These are phyloP conservation scores for Hydrangea macrophylla DNA, from an alignment of 148 eudicot species.

Conservation along the genomic window DNA sequence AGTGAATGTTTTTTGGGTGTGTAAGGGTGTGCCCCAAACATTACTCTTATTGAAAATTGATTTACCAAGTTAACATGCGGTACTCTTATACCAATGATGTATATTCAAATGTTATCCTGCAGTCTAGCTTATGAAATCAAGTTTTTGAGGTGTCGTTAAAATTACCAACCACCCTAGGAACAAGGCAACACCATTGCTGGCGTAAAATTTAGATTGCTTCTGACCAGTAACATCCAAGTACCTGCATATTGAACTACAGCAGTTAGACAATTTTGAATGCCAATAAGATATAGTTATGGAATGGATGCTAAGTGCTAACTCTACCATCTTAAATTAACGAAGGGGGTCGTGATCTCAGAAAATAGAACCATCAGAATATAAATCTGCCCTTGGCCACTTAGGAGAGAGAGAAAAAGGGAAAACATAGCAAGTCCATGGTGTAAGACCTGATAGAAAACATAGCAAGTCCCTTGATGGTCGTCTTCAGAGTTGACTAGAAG, in stretches of 20 bases:
- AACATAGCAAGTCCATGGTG: constrained; percentile 81
- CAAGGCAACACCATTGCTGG: constrained; percentile 70
- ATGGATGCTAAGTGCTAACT: constrained; percentile 3
- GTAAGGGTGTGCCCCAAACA: constrained; percentile 2
- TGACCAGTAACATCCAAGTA: constrained; percentile 74
- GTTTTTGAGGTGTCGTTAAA: constrained; percentile 4
- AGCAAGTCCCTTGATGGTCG: neutral
- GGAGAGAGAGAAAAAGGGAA: constrained; percentile 56
- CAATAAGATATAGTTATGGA: neutral
- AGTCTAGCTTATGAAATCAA: neutral
- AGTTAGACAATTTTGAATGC: neutral
- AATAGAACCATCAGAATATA: constrained; percentile 81
- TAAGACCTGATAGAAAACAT: constrained; percentile 47
- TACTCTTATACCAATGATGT: too few relatives aligned
- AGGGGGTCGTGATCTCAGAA: constrained; percentile 88
- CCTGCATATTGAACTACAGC: constrained; percentile 41
- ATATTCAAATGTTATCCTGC: neutral
- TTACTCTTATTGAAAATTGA: too few relatives aligned
- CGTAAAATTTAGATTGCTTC: constrained; percentile 69
- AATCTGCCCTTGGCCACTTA: constrained; percentile 61
- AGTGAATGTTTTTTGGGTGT: too few relatives aligned
- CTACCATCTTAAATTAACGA: constrained; percentile 93
- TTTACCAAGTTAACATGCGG: too few relatives aligned
- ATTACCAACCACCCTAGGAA: constrained; percentile 93
- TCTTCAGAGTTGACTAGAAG: too few relatives aligned